phyloP scores from a whole-genome alignment of 305 asterid species.

The Rubia occidens region DNA sequence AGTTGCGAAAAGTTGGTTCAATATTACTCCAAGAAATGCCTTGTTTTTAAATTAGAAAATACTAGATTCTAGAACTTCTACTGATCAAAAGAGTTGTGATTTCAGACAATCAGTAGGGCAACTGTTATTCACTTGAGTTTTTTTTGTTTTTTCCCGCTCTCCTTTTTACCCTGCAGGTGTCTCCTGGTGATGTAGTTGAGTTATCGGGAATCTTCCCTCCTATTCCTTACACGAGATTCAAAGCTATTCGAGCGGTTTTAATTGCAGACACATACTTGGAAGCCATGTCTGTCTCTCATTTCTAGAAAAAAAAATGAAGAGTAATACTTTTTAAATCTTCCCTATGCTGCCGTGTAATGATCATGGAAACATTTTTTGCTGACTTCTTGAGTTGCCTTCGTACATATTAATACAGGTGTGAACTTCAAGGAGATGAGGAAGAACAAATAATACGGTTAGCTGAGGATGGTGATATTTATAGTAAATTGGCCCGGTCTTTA shows the following conservation, averaged over 20 bases:
- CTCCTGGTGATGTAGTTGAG: slow-evolving; percentile 92
- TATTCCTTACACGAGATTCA: slow-evolving; percentile 86
- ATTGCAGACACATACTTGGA: slow-evolving; percentile 97
- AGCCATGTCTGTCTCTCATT: slow-evolving; percentile 80
- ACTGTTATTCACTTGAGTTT: neutral
- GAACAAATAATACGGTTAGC: slow-evolving; percentile 74
- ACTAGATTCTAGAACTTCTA: neutral
- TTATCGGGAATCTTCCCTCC: slow-evolving; percentile 93
- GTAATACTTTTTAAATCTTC: slow-evolving; percentile 35
- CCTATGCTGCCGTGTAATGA: neutral
- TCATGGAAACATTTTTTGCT: neutral
- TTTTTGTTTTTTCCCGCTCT: neutral
- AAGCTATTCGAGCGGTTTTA: slow-evolving; percentile 95
- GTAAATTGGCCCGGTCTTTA: slow-evolving; percentile 70
- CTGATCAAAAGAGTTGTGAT: neutral
- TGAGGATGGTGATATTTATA: slow-evolving; percentile 93
- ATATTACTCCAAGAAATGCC: neutral
- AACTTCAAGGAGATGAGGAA: slow-evolving; percentile 76
- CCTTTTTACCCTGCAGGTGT: slow-evolving; percentile 42
- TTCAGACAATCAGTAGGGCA: neutral
- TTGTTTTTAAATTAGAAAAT: neutral
- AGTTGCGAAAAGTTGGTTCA: neutral
- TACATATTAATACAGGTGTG: slow-evolving; percentile 44
- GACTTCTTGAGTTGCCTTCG: neutral
- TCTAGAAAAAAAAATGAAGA: slow-evolving; percentile 94